Conservation (phyloP, 768 basidiomycete species). For the Baorangia bicolor region DNA sequence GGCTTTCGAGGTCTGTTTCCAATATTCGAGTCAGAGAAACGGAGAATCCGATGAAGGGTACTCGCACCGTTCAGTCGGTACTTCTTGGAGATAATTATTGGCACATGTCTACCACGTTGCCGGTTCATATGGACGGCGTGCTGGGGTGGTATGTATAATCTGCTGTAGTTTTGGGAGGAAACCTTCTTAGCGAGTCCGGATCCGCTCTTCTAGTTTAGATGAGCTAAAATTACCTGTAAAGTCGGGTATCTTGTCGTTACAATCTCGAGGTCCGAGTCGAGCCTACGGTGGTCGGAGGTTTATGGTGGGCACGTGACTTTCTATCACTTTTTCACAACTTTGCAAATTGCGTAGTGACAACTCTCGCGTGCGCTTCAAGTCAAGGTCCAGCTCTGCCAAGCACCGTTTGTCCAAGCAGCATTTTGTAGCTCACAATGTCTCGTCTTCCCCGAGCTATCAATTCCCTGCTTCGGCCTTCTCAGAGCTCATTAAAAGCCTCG, state of each 20-base stretch:
- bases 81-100: constrained; percentile 13
- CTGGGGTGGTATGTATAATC: not conserved
- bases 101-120: constrained; percentile 18
- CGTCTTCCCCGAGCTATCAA: constrained; percentile 18
- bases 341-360: not conserved
- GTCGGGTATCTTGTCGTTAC: not conserved
- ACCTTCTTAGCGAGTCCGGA: constrained; percentile 2
- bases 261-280: not conserved
- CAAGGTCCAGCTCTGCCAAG: not conserved
- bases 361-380: constrained; percentile 11
- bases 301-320: constrained; percentile 19
- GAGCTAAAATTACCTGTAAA: not conserved
- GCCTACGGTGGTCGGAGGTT: too few relatives aligned
- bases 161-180: not conserved
- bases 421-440: constrained; percentile 17
- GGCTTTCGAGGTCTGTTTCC: not conserved
- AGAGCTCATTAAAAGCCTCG: constrained; percentile 8
- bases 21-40: not conserved
- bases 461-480: constrained; percentile 11
- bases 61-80: constrained; percentile 1
- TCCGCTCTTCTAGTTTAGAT: not conserved
- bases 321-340: constrained; percentile 4
- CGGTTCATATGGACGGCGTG: constrained; percentile 2
- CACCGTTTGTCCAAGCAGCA: not conserved
- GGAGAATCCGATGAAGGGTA: not conserved